phyloP scores from a whole-genome alignment of 2,329 filamentous ascomycete species.

The Chaetothyriales sp. region DNA sequence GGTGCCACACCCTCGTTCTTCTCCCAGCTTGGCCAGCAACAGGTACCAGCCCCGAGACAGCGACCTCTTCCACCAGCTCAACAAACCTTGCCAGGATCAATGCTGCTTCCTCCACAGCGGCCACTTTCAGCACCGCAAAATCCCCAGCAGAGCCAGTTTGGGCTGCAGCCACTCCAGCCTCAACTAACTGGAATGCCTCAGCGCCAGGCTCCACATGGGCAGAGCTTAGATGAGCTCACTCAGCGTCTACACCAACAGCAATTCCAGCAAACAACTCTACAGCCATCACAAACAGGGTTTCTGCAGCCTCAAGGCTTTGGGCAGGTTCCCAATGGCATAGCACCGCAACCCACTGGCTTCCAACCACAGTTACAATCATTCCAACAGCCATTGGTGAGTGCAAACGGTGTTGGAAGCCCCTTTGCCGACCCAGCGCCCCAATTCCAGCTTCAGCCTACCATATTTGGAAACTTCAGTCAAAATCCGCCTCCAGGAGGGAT shows the following conservation, averaged over 20 bases:
- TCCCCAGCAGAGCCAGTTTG: conserved; percentile 53
- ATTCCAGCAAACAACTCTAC: conserved; percentile 31
- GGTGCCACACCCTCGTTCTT: conserved; percentile 37
- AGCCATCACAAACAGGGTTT: conserved; percentile 52
- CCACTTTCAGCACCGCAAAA: conserved; percentile 80
- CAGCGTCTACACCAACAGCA: conserved; percentile 50
- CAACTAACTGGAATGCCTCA: conserved; percentile 63
- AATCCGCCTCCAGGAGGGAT: conserved; percentile 35
- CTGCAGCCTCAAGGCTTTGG: conserved; percentile 21
- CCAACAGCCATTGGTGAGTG: conserved; percentile 39
- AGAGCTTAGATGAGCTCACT: conserved; percentile 59
- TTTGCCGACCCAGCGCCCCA: conserved; percentile 39
- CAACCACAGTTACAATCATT: conserved; percentile 38
- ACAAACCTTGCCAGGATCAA: conserved; percentile 41
- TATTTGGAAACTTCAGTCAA: conserved; percentile 31
- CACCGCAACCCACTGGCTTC: conserved; percentile 34
- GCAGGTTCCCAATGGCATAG: conserved; percentile 28
- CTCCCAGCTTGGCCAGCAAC: conserved; percentile 29
- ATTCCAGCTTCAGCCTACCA: conserved; percentile 39
- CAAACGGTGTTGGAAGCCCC: conserved; percentile 29
- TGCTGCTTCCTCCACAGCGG: conserved; percentile 62
- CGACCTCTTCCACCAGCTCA: conserved; percentile 52
- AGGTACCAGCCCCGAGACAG: conserved; percentile 36
- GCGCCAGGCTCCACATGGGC: conserved; percentile 55
- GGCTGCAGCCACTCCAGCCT: conserved; percentile 59